A percentile compares a stretch with the other conserved stretches of the same genome.
These are phyloP conservation scores for Rhytidiadelphus loreus DNA, from an alignment of 225 moss, liverwort and hornwort species.

Conservation along the genomic window DNA sequence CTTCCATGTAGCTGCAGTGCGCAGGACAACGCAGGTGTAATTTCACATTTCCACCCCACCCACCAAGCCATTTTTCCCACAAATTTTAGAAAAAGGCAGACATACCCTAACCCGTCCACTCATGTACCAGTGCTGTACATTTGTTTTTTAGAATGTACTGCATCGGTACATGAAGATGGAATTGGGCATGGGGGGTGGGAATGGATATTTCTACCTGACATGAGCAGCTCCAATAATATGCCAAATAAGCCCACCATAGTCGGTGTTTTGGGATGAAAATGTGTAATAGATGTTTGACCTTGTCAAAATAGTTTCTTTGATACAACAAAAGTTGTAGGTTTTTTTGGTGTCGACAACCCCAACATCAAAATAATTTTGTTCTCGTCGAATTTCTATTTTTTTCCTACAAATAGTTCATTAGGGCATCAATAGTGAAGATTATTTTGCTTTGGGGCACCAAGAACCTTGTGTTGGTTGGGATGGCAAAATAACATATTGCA, in stretches of 20 bases:
- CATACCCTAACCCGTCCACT: not conserved
- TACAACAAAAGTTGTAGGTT: too few relatives aligned
- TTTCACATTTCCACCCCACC: not conserved
- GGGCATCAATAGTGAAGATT: not conserved
- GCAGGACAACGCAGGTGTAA: too few relatives aligned
- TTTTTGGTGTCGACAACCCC: rapidly evolving
- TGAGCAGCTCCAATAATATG: rapidly evolving
- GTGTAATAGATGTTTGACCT: not conserved
- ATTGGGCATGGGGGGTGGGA: not conserved
- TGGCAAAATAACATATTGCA: not conserved
- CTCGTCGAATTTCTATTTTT: not conserved
- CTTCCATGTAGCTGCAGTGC: not conserved
- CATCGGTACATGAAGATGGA: not conserved
- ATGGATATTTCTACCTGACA: not conserved
- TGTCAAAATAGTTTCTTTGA: not conserved
- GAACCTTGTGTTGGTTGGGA: not conserved
- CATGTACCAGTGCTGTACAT: too few relatives aligned
- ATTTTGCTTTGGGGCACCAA: not conserved
- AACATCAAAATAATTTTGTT: not conserved
- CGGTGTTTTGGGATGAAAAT: not conserved
- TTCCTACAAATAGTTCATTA: not conserved
- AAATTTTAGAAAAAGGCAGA: not conserved
- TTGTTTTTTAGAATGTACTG: not conserved
- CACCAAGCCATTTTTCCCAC: not conserved
- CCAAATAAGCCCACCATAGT: not conserved